Percentiles rank a stretch among this genome's conserved stretches.
phyloP scores from a whole-genome alignment of 1,139 yeast genomes.

The Magnusiomyces paraingens region DNA sequence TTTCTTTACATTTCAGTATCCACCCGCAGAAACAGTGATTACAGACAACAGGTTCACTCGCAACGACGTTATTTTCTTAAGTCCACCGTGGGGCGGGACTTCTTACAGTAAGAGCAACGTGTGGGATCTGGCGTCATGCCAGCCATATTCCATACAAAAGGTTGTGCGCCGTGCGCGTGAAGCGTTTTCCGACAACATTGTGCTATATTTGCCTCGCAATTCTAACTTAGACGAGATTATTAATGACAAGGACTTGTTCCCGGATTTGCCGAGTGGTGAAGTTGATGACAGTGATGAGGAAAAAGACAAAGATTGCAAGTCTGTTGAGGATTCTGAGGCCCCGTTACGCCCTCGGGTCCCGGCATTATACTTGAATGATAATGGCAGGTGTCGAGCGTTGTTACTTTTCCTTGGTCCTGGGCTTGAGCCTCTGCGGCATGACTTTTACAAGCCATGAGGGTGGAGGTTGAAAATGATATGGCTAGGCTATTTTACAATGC shows the following conservation, averaged over 20 bases:
- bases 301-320: not conserved
- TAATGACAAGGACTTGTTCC: not conserved
- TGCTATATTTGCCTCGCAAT: conserved; percentile 71
- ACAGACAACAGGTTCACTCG: conserved; percentile 18
- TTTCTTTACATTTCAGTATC: conserved; percentile 24
- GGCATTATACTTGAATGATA: conserved; percentile 5
- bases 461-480: not conserved
- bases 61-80: conserved; percentile 60
- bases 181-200: conserved; percentile 47
- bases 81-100: conserved; percentile 99
- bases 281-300: not conserved
- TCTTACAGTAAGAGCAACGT: conserved; percentile 42
- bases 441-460: not conserved
- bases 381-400: conserved; percentile 10
- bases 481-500: too few relatives aligned
- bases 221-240: conserved; percentile 49
- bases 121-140: conserved; percentile 42
- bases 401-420: conserved; percentile 12
- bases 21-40: conserved; percentile 9
- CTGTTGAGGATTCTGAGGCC: too few relatives aligned
- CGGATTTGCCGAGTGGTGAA: conserved; percentile 1
- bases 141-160: conserved; percentile 30
- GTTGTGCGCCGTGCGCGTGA: conserved; percentile 39
- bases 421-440: not conserved
- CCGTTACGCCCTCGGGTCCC: not conserved